phyloP scores from a whole-genome alignment of 306 rosid genomes.

The Malus domestica region DNA sequence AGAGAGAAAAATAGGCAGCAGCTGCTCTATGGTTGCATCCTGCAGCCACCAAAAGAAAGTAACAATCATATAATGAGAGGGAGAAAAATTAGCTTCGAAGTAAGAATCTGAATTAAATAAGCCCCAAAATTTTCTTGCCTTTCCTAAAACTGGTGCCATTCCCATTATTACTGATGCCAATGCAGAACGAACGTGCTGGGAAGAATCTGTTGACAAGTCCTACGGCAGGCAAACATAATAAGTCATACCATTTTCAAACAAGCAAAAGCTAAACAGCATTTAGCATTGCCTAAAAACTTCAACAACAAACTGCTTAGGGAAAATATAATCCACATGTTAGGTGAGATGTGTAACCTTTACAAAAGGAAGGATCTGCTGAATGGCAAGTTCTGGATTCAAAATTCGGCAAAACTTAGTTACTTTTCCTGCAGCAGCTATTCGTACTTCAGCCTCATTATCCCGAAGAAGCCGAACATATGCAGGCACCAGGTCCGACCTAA shows the following conservation, averaged over 20 bases:
- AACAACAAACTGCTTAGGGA: neutral
- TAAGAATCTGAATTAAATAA: neutral
- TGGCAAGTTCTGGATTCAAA: conserved; percentile 76
- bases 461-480: conserved; percentile 95
- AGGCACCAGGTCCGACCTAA: conserved; percentile 79
- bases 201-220: conserved; percentile 97
- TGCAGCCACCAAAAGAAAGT: conserved; percentile 27
- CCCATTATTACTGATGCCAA: conserved; percentile 99
- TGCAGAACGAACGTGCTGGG: conserved; percentile 98
- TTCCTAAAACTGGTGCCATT: conserved; percentile 96
- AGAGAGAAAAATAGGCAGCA: conserved; percentile 94
- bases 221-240: conserved; percentile 15
- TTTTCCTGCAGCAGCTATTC: conserved; percentile 99
- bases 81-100: neutral
- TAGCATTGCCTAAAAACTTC: neutral
- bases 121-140: conserved; percentile 39
- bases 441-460: conserved; percentile 98
- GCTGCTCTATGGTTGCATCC: conserved; percentile 97
- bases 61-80: neutral
- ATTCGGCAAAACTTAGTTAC: conserved; percentile 93
- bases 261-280: conserved; percentile 2
- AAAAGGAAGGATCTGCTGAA: conserved; percentile 91
- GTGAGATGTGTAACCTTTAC: conserved; percentile 62
- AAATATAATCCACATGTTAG: conserved; percentile 6
- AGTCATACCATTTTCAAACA: neutral